Evolutionary conservation across 495 filamentous ascomycete genomes (phyloP).

Genomic region (Hypoxylon rickii): DNA sequence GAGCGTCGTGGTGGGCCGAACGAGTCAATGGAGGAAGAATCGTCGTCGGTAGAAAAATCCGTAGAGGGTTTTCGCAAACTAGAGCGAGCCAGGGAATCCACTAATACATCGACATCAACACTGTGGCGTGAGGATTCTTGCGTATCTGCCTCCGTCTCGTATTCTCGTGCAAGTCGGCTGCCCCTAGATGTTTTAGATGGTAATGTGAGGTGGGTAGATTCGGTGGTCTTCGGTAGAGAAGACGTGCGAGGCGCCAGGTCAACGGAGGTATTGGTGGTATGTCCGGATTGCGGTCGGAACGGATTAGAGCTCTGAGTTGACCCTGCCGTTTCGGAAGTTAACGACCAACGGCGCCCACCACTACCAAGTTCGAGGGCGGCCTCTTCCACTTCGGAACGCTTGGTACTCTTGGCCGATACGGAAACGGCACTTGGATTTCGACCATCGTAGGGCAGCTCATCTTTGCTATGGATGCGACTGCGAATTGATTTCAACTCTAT

Average conservation of each 20-base stretch:
- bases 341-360: slow-evolving; percentile 45
- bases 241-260: slow-evolving; percentile 36
- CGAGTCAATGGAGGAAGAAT: slow-evolving; percentile 39
- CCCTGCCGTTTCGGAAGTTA: slow-evolving; percentile 46
- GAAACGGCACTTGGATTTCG: slow-evolving; percentile 31
- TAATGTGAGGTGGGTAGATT: not conserved
- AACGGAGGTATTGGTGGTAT: slow-evolving; percentile 50
- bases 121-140: slow-evolving; percentile 1
- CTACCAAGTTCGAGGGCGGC: slow-evolving; percentile 36
- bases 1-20: slow-evolving; percentile 34
- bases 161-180: not conserved
- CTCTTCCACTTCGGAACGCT: slow-evolving; percentile 30
- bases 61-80: slow-evolving; percentile 2
- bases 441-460: slow-evolving; percentile 17
- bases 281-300: slow-evolving; percentile 45
- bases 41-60: slow-evolving; percentile 46
- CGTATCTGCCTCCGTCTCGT: not conserved
- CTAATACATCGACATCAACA: slow-evolving; percentile 16
- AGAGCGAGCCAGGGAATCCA: slow-evolving; percentile 14
- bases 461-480: slow-evolving; percentile 15
- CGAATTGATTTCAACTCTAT: slow-evolving; percentile 15
- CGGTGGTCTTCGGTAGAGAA: slow-evolving; percentile 3
- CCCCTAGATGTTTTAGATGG: not conserved
- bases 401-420: slow-evolving; percentile 18
- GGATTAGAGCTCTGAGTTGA: slow-evolving; percentile 47